phyloP scores from a whole-genome alignment of 73 alveolate species.

The Paramecium pentaurelia region DNA sequence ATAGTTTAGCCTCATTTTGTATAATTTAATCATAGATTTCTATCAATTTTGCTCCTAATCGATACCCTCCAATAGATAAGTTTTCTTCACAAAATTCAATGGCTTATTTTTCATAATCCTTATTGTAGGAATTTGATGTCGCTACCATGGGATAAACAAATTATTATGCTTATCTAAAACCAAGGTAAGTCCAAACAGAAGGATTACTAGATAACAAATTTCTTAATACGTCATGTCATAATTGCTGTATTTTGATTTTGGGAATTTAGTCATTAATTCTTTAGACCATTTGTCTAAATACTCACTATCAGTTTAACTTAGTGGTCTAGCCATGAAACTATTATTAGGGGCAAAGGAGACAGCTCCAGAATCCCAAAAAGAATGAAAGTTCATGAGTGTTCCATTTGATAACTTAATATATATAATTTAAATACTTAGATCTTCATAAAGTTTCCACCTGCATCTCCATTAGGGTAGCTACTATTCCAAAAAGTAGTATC shows the following conservation, averaged over 20 bases:
- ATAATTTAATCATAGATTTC: conserved; percentile 13
- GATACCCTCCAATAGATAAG: conserved; percentile 46
- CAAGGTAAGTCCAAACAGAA: conserved; percentile 53
- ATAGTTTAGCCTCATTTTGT: not conserved
- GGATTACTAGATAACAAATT: not conserved
- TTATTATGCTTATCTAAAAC: conserved; percentile 13
- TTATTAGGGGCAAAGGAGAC: not conserved
- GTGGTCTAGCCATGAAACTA: conserved; percentile 33
- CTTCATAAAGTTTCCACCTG: conserved; percentile 73
- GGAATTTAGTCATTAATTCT: not conserved
- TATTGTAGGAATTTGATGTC: not conserved
- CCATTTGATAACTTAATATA: not conserved
- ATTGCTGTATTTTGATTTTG: not conserved
- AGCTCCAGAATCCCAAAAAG: conserved; percentile 60
- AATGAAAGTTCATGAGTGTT: conserved; percentile 44
- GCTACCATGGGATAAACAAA: conserved; percentile 40
- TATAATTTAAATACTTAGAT: conserved; percentile 43
- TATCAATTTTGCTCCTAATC: conserved; percentile 39
- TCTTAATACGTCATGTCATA: not conserved
- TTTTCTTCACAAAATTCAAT: conserved; percentile 38
- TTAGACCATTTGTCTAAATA: conserved; percentile 38
- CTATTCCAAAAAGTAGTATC: conserved; percentile 59
- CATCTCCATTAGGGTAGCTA: conserved; percentile 73
- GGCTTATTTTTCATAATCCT: not conserved
- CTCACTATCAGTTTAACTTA: not conserved